A percentile compares a stretch with the other conserved stretches of the same genome.
Evolutionary conservation across 345 rosid genomes (phyloP).

Genomic region (Sisymbrium irio): DNA sequence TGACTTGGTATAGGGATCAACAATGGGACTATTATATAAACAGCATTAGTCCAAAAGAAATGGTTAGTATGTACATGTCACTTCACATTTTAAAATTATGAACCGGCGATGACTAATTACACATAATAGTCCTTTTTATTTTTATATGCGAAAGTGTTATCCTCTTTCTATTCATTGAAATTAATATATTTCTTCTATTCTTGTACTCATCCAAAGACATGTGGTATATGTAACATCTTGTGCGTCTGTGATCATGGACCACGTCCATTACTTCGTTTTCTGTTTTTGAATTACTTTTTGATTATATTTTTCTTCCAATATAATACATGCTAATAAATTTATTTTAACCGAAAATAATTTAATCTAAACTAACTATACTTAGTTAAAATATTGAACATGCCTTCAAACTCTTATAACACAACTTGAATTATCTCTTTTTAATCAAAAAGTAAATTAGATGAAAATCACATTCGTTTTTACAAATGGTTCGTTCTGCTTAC

Average conservation of each 20-base stretch:
- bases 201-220: neutral
- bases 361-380: neutral
- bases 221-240: neutral
- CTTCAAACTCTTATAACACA: neutral
- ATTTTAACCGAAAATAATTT: neutral
- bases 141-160: neutral
- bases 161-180: neutral
- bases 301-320: neutral
- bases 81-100: neutral
- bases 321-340: neutral
- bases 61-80: constrained; percentile 31
- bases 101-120: neutral
- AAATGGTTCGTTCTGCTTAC: neutral
- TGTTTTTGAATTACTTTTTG: neutral
- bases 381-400: neutral
- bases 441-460: neutral
- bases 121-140: neutral
- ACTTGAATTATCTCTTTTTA: neutral
- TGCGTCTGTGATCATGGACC: neutral
- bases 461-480: neutral
- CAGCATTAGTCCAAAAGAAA: constrained; percentile 23
- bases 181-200: neutral
- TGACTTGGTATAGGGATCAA: constrained; percentile 18
- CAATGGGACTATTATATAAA: neutral
- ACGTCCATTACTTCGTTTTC: constrained; percentile 1